Base-by-base conservation (phyloP, 1,284 basidiomycete species). In the Pseudozyma sp. region DNA sequence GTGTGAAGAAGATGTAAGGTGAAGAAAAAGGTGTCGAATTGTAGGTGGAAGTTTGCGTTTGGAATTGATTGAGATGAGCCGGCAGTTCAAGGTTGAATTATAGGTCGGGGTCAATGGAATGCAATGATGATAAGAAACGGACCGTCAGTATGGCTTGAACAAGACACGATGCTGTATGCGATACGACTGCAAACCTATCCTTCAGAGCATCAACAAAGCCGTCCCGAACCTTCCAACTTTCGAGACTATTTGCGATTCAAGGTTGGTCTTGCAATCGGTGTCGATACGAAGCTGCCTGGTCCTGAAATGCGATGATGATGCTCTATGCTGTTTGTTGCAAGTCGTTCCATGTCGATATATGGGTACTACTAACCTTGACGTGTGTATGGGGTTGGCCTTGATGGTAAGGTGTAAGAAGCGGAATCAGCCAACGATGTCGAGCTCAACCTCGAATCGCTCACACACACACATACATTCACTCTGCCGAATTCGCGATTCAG, bases 291-390 rank as follows among this genome's bases (percentile, higher is more conserved):
- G 49, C 34, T 11, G 36, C 9, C 6, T 18, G 12, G 31, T 10
- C n/a, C 52, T 36, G 40, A 11, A 50, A 35, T 38, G 21, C 36
- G 60, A 47, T 45, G 48, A 18, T 55, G 45, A 59, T 48, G 60
- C 55, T 54, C 47, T 40, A 13, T 48, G 45, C 53, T 16, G 25
- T 49, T 55, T 55, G 39, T 21, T 42, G 49, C 21, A 19, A 38
- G 47, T 25, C 31, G 39, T 16, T 31, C 21, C 14, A 48, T 50
- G 48, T 44, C 21, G 59, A 40, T 52, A 10, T 55, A 43, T 55
- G 53, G 19, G 8, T 12, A 34, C 35, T 65, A 76, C 73, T 76
- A 76, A 76, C 73, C 73, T 76, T 76, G 73, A 76, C 59, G 73
- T 71, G 52, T 76, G 65, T 76, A 59, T 74, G 45, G 54, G 56